A percentile compares a stretch with the other conserved stretches of the same genome.
Evolutionary conservation across 2,329 filamentous ascomycete species (phyloP).

Genomic region (Paramyrothecium sp.): DNA sequence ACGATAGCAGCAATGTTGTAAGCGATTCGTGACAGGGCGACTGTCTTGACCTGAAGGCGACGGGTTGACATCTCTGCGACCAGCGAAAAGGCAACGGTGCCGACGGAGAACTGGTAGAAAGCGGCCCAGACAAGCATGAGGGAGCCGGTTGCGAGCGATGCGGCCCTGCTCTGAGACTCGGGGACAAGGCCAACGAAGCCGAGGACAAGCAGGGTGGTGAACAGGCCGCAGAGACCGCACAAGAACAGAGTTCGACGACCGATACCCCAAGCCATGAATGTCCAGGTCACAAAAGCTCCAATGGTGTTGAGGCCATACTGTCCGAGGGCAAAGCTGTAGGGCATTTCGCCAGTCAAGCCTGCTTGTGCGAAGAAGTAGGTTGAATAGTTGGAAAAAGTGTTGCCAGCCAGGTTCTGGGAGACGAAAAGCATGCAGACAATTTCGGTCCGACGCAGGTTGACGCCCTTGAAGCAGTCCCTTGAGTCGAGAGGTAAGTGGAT

Average conservation of each 20-base stretch:
- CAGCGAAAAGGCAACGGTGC: slow-evolving; percentile 30
- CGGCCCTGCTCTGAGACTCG: slow-evolving; percentile 2
- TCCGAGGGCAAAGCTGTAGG: slow-evolving; percentile 12
- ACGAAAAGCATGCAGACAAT: slow-evolving; percentile 40
- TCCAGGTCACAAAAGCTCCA: slow-evolving; percentile 39
- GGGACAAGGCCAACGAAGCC: slow-evolving; percentile 31
- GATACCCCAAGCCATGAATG: slow-evolving; percentile 25
- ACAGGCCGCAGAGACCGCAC: slow-evolving; percentile 35
- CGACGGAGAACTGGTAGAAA: slow-evolving; percentile 29
- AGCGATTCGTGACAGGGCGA: slow-evolving; percentile 24
- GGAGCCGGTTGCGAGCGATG: slow-evolving; percentile 28
- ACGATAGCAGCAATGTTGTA: slow-evolving; percentile 24
- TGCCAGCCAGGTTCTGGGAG: slow-evolving; percentile 43
- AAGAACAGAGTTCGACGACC: slow-evolving; percentile 40
- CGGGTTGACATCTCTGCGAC: slow-evolving; percentile 31
- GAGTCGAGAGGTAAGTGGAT: no score
- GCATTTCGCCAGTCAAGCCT: slow-evolving; percentile 21
- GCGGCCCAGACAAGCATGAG: slow-evolving; percentile 24
- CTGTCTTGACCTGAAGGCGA: slow-evolving; percentile 30
- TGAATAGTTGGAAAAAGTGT: slow-evolving; percentile 41
- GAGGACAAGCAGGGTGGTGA: slow-evolving; percentile 31
- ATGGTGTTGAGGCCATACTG: slow-evolving; percentile 31
- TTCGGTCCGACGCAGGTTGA: slow-evolving; percentile 39
- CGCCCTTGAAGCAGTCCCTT: slow-evolving; percentile 42
- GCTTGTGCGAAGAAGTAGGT: slow-evolving; percentile 32